Evolutionary conservation across 106 monocot species (phyloP), one percentile per base, ranked within the genome.

Genomic region (Iris macrosiphon): DNA sequence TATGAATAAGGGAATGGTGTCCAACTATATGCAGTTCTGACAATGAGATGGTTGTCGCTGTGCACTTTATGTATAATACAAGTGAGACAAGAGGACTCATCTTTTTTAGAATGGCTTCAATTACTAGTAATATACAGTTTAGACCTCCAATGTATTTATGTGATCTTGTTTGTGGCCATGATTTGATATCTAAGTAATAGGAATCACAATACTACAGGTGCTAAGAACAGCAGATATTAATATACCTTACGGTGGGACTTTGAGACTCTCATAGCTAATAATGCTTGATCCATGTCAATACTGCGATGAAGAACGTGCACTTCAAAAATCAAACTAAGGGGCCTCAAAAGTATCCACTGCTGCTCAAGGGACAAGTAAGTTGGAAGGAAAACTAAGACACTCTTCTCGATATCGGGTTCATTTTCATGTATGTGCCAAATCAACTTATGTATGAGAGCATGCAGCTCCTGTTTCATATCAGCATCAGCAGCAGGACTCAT

Each of bases 231-330:
- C n/a, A n/a, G n/a, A n/a, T n/a, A n/a, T n/a, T n/a, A 31, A 17
- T 14, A 37, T 78, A 91, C 90, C 90, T 91, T 91, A 18, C 90
- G 77, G 48, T 75, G 81, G 37, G 80, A 81, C 45, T 75, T 78
- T 41, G 59, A 85, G 16, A 78, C 60, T 75, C 19, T 72, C 90
- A 91, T 78, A 49, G 90, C 60, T 54, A 64, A 59, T 29, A 91
- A 72, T 39, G 90, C 90, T 62, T 81, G 74, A 67, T 85, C 78
- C 22, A 69, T 85, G 57, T 85, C 90, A 72, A 91, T 69, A 61
- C 90, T 78, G 34, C 90, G 73, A 66, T 91, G 90, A 61, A 91
- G 81, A 63, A 91, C 75, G 52, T 85, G 73, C 54, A 91, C 75
- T 63, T 80, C 75, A 31, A 91, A 91, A 60, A 70, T 14, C 10